Evolutionary conservation across 768 basidiomycete species (phyloP), one percentile per base, ranked within the genome.

Genomic region (Grammothele lineata): DNA sequence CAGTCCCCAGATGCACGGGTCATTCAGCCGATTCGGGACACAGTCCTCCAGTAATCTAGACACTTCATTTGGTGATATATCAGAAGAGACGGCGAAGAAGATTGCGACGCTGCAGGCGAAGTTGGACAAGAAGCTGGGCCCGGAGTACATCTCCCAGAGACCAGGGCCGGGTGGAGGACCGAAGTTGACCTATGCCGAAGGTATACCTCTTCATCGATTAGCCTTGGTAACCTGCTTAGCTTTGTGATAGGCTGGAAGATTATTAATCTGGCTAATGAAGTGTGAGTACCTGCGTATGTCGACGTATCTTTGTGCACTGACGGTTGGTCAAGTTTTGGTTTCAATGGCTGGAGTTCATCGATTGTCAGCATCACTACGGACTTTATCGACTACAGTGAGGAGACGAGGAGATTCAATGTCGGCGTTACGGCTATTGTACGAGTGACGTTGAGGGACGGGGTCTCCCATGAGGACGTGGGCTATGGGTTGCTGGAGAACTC

Each of bases 201-300:
- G 95, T 1, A 93, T n/a, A n/a, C n/a, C n/a, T n/a, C n/a, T n/a
- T n/a, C n/a, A n/a, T n/a, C n/a, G n/a, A n/a, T n/a, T n/a, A n/a
- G n/a, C n/a, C 92, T 94, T 92, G 88, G 67, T 81, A 90, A 91
- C 60, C 75, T 97, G 15, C 35, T 37, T 25, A 19, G 2, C 33
- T 12, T 2, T 8, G 37, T 26, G 23, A 22, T 11, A 57, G 56
- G 95, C 0, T 98, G 95, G 95, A 94, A 92, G 69, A 85, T 93
- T 30, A 96, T 99, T 66, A 95, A 94, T 60, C 76, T 99, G 19
- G 96, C 95, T 2, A 99, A 99, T 63, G 95, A 99, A 54, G 88
- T 98, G 35, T 57, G 21, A 47, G 56, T 41, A 7, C 34, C 1
- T 11, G 11, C 18, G 35, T 24, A 2, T 21, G 26, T 10, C 23